These are phyloP conservation scores for Centella asiatica DNA, from an alignment of 129 eudicot genomes.

Conservation along the genomic window DNA sequence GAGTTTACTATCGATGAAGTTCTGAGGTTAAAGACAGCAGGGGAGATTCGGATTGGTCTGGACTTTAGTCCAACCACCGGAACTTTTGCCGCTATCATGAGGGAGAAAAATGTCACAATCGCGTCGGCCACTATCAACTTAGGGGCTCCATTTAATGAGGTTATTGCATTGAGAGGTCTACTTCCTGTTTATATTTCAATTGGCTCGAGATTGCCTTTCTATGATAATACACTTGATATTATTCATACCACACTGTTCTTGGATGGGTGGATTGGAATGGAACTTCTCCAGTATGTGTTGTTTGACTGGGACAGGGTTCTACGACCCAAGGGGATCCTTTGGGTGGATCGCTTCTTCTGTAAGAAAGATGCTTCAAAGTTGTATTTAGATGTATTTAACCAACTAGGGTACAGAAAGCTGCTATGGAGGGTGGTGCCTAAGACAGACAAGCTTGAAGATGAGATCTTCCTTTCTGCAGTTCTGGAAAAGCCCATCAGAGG, in stretches of 20 bases:
- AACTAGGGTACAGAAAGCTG: constrained; percentile 19
- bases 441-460: constrained; percentile 21
- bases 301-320: constrained; percentile 19
- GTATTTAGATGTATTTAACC: constrained; percentile 16
- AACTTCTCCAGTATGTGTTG: constrained; percentile 19
- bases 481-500: constrained; percentile 22
- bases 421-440: constrained; percentile 25
- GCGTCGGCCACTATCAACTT: constrained; percentile 34
- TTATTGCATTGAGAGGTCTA: constrained; percentile 35
- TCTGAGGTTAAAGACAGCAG: constrained; percentile 6
- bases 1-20: constrained; percentile 21
- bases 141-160: constrained; percentile 31
- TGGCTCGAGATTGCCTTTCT: constrained; percentile 24
- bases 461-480: constrained; percentile 18
- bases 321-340: constrained; percentile 19
- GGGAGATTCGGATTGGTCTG: constrained; percentile 24
- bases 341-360: constrained; percentile 24
- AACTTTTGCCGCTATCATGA: constrained; percentile 35
- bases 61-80: constrained; percentile 39
- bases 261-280: constrained; percentile 26
- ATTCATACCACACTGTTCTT: constrained; percentile 27
- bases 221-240: constrained; percentile 23
- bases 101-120: constrained; percentile 26
- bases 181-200: constrained; percentile 23
- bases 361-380: constrained; percentile 16